Conservation (phyloP, 2,329 filamentous ascomycete genomes). For the Aspergillus fructus region DNA sequence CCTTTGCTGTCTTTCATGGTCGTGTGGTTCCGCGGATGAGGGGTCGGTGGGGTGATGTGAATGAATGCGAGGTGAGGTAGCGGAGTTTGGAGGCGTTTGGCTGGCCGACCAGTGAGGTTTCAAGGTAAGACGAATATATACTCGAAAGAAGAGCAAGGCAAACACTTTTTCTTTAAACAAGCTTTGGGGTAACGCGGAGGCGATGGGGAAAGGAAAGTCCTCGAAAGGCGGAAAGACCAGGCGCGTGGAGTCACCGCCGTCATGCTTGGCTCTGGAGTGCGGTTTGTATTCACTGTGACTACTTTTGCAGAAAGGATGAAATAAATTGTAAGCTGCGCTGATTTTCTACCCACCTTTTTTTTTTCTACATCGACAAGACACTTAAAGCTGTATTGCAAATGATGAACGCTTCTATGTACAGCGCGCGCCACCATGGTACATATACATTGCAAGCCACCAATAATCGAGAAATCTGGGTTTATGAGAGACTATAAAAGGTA, state of each 20-base stretch:
- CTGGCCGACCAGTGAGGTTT: background rate
- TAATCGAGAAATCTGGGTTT: conserved; percentile 18
- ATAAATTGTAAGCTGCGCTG: background rate
- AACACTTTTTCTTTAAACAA: background rate
- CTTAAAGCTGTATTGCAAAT: conserved; percentile 21
- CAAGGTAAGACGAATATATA: background rate
- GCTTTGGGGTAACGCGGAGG: background rate
- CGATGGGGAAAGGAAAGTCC: background rate
- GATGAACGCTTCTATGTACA: conserved; percentile 32
- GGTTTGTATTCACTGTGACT: background rate
- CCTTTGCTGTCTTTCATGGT: conserved; percentile 45
- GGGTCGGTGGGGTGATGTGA: background rate
- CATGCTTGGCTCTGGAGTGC: background rate
- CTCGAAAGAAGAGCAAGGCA: background rate
- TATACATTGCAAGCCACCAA: conserved; percentile 30
- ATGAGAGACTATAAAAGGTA: conserved; percentile 21
- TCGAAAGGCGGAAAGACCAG: background rate
- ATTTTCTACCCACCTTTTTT: background rate
- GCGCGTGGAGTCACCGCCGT: background rate
- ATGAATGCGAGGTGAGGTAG: background rate
- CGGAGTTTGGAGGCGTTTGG: background rate
- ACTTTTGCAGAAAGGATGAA: background rate
- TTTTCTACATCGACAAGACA: conserved; percentile 10
- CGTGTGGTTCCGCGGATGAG: background rate
- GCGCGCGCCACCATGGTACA: conserved; percentile 28